These are phyloP conservation scores for Shiraia bambusicola DNA, from an alignment of 2,329 filamentous ascomycete genomes.

Conservation along the genomic window DNA sequence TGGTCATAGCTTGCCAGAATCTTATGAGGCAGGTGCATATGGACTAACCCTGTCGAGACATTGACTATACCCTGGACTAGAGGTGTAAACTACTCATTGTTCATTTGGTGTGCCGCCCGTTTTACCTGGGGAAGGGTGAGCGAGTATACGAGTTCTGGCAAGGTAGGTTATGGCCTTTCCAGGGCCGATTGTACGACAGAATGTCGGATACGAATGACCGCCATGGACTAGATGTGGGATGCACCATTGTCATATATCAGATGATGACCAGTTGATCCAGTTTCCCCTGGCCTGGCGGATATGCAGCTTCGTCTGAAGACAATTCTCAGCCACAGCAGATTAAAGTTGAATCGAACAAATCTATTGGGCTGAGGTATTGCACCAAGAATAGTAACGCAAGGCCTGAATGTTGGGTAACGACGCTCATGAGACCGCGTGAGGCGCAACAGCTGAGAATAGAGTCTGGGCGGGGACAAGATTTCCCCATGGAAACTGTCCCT, in stretches of 20 bases:
- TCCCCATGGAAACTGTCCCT: conserved; percentile 22
- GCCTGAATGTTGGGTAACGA: conserved; percentile 18
- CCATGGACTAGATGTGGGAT: neutral
- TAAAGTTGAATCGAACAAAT: conserved; percentile 34
- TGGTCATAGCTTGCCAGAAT: conserved; percentile 8
- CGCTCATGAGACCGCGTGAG: conserved; percentile 12
- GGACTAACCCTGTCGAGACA: conserved; percentile 12
- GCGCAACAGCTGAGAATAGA: conserved; percentile 32
- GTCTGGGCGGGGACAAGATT: conserved; percentile 12
- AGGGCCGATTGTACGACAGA: conserved; percentile 2
- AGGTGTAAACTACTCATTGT: conserved; percentile 9
- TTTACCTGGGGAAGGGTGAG: conserved; percentile 11
- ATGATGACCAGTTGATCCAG: conserved; percentile 9
- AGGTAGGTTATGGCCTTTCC: conserved; percentile 1
- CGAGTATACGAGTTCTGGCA: neutral
- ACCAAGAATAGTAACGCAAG: conserved; percentile 36
- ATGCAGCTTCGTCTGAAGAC: conserved; percentile 14
- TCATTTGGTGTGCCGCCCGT: conserved; percentile 10
- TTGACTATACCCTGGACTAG: conserved; percentile 14
- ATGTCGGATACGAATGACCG: conserved; percentile 8
- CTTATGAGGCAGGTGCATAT: conserved; percentile 18
- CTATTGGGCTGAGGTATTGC: conserved; percentile 28
- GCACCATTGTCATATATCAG: conserved; percentile 11
- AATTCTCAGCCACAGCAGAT: conserved; percentile 24
- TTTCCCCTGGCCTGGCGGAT: conserved; percentile 8